Percentiles rank a stretch among this genome's conserved stretches.
phyloP scores from a whole-genome alignment of 1,284 basidiomycete genomes.

The Moniliophthora roreri region DNA sequence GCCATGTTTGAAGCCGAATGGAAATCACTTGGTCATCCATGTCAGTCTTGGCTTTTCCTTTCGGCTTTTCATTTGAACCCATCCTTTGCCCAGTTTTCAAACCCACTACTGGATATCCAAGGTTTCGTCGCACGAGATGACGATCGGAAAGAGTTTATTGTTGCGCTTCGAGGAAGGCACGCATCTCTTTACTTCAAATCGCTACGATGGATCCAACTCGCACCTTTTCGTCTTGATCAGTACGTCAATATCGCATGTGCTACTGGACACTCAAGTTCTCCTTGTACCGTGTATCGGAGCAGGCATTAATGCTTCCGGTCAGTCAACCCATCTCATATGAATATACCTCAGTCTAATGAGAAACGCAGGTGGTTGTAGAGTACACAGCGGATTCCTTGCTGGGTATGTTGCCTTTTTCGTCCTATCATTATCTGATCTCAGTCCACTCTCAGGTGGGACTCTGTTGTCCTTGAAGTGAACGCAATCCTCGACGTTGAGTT shows the following conservation, averaged over 20 bases:
- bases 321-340: too few relatives aligned
- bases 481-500: slow-evolving; percentile 11
- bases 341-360: too few relatives aligned
- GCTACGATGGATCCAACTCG: neutral
- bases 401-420: slow-evolving; percentile 15
- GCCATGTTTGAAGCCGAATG: slow-evolving; percentile 48
- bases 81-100: slow-evolving; percentile 35
- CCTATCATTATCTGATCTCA: neutral
- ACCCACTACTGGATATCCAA: slow-evolving; percentile 40
- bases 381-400: slow-evolving; percentile 25
- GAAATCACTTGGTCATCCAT: slow-evolving; percentile 41
- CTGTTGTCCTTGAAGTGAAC: slow-evolving; percentile 17
- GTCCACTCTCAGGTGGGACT: slow-evolving; percentile 28
- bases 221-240: slow-evolving; percentile 9
- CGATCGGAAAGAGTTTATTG: slow-evolving; percentile 40
- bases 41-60: slow-evolving; percentile 23
- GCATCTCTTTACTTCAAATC: slow-evolving; percentile 7
- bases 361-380: neutral
- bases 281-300: slow-evolving; percentile 25
- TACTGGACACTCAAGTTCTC: slow-evolving; percentile 21
- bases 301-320: slow-evolving; percentile 16
- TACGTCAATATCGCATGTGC: slow-evolving; percentile 18
- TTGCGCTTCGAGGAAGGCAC: slow-evolving; percentile 50
- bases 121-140: slow-evolving; percentile 50
- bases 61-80: neutral